Conservation (phyloP, 2,329 filamentous ascomycete species). For the Hyphodiscus sp. region DNA sequence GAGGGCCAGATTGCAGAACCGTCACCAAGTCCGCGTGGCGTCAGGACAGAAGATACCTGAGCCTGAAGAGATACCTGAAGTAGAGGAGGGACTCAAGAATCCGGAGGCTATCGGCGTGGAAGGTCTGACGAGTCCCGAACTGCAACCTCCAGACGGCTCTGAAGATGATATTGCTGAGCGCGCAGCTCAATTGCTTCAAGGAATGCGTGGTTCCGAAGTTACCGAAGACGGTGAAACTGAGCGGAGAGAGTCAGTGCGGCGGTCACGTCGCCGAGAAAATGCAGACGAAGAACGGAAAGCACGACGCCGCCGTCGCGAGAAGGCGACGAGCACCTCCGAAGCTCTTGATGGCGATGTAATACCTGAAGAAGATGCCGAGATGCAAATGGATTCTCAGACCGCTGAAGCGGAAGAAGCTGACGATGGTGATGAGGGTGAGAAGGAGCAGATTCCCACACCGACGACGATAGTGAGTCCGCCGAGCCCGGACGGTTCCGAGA, state of each 20-base stretch:
- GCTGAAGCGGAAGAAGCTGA: conserved; percentile 9
- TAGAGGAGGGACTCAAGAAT: conserved; percentile 46
- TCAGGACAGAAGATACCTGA: conserved; percentile 87
- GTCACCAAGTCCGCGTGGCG: conserved; percentile 82
- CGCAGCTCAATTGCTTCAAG: conserved; percentile 76
- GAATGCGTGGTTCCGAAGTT: conserved; percentile 60
- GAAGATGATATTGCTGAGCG: conserved; percentile 73
- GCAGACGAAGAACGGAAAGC: conserved; percentile 72
- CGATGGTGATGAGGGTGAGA: conserved; percentile 13
- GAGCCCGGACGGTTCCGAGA: conserved; percentile 24
- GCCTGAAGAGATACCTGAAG: conserved; percentile 52
- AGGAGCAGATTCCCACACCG: conserved; percentile 20
- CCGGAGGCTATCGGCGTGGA: conserved; percentile 37
- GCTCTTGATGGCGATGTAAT: conserved; percentile 9
- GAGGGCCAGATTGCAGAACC: conserved; percentile 81
- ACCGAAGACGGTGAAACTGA: conserved; percentile 47
- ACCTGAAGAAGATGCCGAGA: conserved; percentile 11
- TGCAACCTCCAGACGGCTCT: conserved; percentile 15
- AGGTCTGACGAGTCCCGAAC: conserved; percentile 20
- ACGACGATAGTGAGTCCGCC: conserved; percentile 28
- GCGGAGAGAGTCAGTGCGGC: conserved; percentile 55
- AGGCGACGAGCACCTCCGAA: conserved; percentile 36
- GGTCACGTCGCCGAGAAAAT: conserved; percentile 51
- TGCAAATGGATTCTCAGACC: conserved; percentile 3
- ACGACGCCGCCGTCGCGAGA: conserved; percentile 60